Evolutionary conservation across 768 basidiomycete genomes (phyloP).

Genomic region (Rhizopogon rudus): DNA sequence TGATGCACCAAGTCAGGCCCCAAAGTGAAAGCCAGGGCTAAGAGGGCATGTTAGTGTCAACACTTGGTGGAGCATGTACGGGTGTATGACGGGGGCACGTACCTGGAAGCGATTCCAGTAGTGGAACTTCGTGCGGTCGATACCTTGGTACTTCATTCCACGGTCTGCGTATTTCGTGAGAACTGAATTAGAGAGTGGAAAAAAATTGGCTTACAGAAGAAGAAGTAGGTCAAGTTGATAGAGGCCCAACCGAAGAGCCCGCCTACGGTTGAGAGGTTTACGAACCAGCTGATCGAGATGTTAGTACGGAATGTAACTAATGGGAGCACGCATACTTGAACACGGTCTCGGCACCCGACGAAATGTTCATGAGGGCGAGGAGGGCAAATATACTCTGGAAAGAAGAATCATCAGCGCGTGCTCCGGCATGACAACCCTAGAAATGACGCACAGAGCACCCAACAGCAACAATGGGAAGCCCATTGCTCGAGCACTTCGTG

Average conservation of each 20-base stretch:
- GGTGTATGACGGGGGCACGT: not conserved
- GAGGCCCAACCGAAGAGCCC: slow-evolving; percentile 66
- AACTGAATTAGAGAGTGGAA: not conserved
- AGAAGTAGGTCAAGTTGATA: slow-evolving; percentile 69
- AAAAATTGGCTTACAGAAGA: slow-evolving; percentile 46
- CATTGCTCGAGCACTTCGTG: slow-evolving; percentile 40
- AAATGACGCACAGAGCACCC: slow-evolving; percentile 19
- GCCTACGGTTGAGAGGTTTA: slow-evolving; percentile 59
- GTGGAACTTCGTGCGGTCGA: slow-evolving; percentile 53
- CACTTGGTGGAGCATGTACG: not conserved
- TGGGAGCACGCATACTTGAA: slow-evolving; percentile 14
- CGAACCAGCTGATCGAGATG: slow-evolving; percentile 50
- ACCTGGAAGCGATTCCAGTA: slow-evolving; percentile 54
- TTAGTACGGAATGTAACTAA: not conserved
- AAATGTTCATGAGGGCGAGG: slow-evolving; percentile 63
- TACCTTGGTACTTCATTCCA: slow-evolving; percentile 67
- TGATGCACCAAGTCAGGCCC: slow-evolving; percentile 56
- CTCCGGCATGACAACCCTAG: not conserved
- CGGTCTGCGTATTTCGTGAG: slow-evolving; percentile 36
- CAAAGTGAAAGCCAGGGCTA: slow-evolving; percentile 60
- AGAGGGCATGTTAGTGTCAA: slow-evolving; percentile 14
- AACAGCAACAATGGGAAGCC: slow-evolving; percentile 43
- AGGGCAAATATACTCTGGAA: slow-evolving; percentile 35
- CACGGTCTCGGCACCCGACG: slow-evolving; percentile 41
- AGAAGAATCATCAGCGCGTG: not conserved